phyloP scores from a whole-genome alignment of 2,329 filamentous ascomycete species.

The Pseudonectria buxi region DNA sequence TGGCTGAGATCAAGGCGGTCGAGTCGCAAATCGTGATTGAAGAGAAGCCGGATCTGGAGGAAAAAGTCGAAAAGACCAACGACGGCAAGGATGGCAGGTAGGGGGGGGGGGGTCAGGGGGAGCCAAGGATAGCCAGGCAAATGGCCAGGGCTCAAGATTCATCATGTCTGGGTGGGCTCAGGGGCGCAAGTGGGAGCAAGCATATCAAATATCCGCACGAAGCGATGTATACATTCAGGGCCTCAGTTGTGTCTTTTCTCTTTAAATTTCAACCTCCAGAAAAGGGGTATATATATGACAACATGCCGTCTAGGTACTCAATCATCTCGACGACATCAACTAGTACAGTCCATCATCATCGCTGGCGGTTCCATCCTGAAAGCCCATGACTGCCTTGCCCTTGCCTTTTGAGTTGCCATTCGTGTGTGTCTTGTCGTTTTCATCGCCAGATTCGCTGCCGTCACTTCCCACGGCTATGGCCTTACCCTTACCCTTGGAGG shows the following conservation, averaged over 20 bases:
- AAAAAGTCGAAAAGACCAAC: slow-evolving; percentile 26
- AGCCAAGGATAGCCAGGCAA: slow-evolving; percentile 18
- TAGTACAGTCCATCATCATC: slow-evolving; percentile 54
- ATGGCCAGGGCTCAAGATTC: too few species aligned
- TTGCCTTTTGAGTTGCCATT: slow-evolving; percentile 43
- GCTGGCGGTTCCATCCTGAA: slow-evolving; percentile 47
- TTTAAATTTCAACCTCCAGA: neutral
- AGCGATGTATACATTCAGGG: too few species aligned
- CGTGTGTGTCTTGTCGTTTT: slow-evolving; percentile 26
- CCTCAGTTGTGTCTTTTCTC: too few species aligned
- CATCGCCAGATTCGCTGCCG: slow-evolving; percentile 26
- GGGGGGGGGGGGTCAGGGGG: slow-evolving; percentile 23
- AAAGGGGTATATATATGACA: neutral
- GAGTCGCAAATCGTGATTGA: slow-evolving; percentile 30
- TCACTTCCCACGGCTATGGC: slow-evolving; percentile 26
- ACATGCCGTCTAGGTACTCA: neutral
- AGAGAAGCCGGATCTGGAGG: slow-evolving; percentile 33
- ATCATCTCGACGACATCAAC: neutral
- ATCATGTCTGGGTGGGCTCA: too few species aligned
- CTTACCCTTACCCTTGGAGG: slow-evolving; percentile 26
- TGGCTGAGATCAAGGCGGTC: slow-evolving; percentile 33
- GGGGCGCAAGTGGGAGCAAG: too few species aligned
- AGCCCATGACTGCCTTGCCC: slow-evolving; percentile 46
- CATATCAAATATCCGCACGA: too few species aligned
- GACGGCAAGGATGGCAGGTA: slow-evolving; percentile 22